These are phyloP conservation scores for Rhytidhysteron rufulum DNA, from an alignment of 2,329 filamentous ascomycete species.

Conservation along the genomic window DNA sequence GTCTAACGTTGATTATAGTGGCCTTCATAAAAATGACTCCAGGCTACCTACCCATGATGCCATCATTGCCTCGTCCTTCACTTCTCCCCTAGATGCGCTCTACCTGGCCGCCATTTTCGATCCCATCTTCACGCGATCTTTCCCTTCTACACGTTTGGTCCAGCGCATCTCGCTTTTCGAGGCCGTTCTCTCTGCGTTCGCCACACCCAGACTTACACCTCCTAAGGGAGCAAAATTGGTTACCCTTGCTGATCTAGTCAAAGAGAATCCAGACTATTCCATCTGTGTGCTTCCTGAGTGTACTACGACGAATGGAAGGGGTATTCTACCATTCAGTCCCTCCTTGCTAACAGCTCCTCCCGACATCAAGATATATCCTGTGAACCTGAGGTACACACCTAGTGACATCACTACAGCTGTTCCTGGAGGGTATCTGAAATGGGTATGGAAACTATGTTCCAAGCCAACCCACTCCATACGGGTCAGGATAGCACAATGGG, in stretches of 20 bases:
- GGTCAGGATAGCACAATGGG: slow-evolving; percentile 79
- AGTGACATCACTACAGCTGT: slow-evolving; percentile 88
- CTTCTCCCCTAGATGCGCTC: slow-evolving; percentile 85
- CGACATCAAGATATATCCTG: slow-evolving; percentile 76
- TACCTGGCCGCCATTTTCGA: slow-evolving; percentile 97
- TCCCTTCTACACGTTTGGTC: slow-evolving; percentile 69
- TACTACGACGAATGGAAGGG: slow-evolving; percentile 89
- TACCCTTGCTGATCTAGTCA: slow-evolving; percentile 50
- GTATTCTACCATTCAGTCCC: slow-evolving; percentile 78
- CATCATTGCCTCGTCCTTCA: slow-evolving; percentile 86
- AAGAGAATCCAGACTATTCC: slow-evolving; percentile 66
- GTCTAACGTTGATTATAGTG: slow-evolving; percentile 2
- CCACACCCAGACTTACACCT: slow-evolving; percentile 46
- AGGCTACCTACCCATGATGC: slow-evolving; percentile 75
- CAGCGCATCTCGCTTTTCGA: slow-evolving; percentile 71
- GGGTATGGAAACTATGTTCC: slow-evolving; percentile 82
- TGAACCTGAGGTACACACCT: slow-evolving; percentile 85
- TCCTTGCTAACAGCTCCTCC: slow-evolving; percentile 66
- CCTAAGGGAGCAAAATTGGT: slow-evolving; percentile 30
- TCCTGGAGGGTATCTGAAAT: slow-evolving; percentile 66
- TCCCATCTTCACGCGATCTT: slow-evolving; percentile 86
- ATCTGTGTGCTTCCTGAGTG: slow-evolving; percentile 91
- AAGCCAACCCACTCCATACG: slow-evolving; percentile 84
- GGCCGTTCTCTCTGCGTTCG: slow-evolving; percentile 71
- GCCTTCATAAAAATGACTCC: no score